Percentiles rank a stretch among this genome's conserved stretches.
These are phyloP conservation scores for Macrotyloma uniflorum DNA, from an alignment of 306 rosid species.

Conservation along the genomic window DNA sequence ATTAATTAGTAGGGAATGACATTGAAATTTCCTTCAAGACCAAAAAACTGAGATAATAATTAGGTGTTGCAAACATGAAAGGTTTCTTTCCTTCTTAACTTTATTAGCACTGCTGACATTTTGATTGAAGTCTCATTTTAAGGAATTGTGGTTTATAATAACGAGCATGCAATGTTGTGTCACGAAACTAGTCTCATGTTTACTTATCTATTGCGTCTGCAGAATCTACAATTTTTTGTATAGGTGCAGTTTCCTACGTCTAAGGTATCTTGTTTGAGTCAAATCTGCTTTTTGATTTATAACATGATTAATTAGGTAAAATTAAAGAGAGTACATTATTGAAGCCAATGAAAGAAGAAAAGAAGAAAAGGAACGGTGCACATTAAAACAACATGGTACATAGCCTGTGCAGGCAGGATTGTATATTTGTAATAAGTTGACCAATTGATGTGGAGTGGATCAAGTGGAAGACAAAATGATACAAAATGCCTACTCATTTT, in stretches of 20 bases:
- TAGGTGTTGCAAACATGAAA: slow-evolving; percentile 3
- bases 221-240: slow-evolving; percentile 3
- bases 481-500: slow-evolving; percentile 48
- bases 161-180: not conserved
- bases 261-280: not conserved
- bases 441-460: slow-evolving; percentile 40
- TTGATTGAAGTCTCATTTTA: not conserved
- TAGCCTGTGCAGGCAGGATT: slow-evolving; percentile 31
- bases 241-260: not conserved
- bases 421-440: slow-evolving; percentile 40
- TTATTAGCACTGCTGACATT: slow-evolving; percentile 13
- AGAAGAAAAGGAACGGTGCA: slow-evolving; percentile 38
- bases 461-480: slow-evolving; percentile 57
- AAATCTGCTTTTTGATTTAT: slow-evolving; percentile 15
- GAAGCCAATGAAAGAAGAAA: slow-evolving; percentile 29
- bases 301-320: slow-evolving; percentile 10
- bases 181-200: not conserved
- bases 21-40: slow-evolving; percentile 41
- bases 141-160: not conserved
- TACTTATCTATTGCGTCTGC: not conserved
- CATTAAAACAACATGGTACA: slow-evolving; percentile 19
- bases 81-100: slow-evolving; percentile 1
- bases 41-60: not conserved
- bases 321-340: slow-evolving; percentile 40
- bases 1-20: slow-evolving; percentile 33